Conservation (phyloP, 2,329 filamentous ascomycete genomes). For the Fusarium floridanum region DNA sequence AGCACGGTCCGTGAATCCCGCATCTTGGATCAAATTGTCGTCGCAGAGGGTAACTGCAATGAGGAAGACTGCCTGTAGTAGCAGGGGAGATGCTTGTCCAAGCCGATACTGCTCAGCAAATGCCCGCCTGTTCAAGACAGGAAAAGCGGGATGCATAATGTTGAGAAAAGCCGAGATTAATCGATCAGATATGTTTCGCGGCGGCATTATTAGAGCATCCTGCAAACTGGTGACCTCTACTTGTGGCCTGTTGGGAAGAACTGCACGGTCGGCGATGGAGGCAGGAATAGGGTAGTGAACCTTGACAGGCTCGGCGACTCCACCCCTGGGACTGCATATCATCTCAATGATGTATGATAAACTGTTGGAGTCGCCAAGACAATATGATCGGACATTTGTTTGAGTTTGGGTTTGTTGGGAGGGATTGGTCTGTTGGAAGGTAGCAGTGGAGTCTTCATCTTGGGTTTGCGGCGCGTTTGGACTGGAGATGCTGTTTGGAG, state of each 20-base stretch:
- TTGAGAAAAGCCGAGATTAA: slow-evolving; percentile 22
- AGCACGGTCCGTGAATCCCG: slow-evolving; percentile 24
- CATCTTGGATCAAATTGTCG: slow-evolving; percentile 18
- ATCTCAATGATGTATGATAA: slow-evolving; percentile 39
- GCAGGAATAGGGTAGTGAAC: slow-evolving; percentile 38
- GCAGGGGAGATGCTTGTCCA: background rate
- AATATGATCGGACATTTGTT: slow-evolving; percentile 11
- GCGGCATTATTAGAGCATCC: slow-evolving; percentile 21
- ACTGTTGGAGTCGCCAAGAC: slow-evolving; percentile 31
- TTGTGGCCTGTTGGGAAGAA: slow-evolving; percentile 5
- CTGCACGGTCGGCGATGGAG: slow-evolving; percentile 27
- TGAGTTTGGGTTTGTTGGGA: background rate
- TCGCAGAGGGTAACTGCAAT: slow-evolving; percentile 20
- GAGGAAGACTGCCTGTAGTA: slow-evolving; percentile 30
- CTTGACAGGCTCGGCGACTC: slow-evolving; percentile 35
- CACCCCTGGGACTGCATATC: slow-evolving; percentile 28
- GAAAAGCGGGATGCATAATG: slow-evolving; percentile 27
- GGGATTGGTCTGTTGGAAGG: background rate
- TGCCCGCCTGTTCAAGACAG: slow-evolving; percentile 3
- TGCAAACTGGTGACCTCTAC: slow-evolving; percentile 12
- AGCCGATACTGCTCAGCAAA: slow-evolving; percentile 15
- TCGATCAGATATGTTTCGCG: slow-evolving; percentile 22
- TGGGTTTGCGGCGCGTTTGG: background rate
- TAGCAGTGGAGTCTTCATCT: rapidly evolving
- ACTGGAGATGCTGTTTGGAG: background rate